Conservation (phyloP, 768 basidiomycete genomes). For the Candolleomyces eurysporus region DNA sequence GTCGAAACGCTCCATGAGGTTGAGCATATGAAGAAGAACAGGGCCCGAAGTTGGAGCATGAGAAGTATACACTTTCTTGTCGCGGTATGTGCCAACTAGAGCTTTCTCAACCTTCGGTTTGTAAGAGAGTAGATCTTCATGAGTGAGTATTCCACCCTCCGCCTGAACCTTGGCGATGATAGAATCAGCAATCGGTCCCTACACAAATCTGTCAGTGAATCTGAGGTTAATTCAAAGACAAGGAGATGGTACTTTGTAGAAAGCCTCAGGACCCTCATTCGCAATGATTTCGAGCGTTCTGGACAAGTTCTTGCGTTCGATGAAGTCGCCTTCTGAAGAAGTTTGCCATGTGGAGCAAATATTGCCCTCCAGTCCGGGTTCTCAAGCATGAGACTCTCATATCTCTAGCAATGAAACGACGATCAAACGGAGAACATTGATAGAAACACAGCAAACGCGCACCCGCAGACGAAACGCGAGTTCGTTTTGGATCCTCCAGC, state of each 20-base stretch:
- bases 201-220: no score
- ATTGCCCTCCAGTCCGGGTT: slow-evolving; percentile 79
- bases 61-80: slow-evolving; percentile 75
- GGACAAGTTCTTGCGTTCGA: slow-evolving; percentile 75
- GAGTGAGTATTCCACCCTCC: slow-evolving; percentile 78
- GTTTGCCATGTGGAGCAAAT: slow-evolving; percentile 73
- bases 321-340: slow-evolving; percentile 73
- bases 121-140: slow-evolving; percentile 78
- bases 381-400: slow-evolving; percentile 48
- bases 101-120: slow-evolving; percentile 69
- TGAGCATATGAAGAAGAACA: slow-evolving; percentile 88
- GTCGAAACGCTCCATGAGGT: slow-evolving; percentile 77
- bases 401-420: slow-evolving; percentile 8
- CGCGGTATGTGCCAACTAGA: no score
- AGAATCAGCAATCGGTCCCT: slow-evolving; percentile 82
- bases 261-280: slow-evolving; percentile 70
- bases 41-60: slow-evolving; percentile 83
- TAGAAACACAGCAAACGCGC: no score
- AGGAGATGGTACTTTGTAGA: slow-evolving; percentile 46
- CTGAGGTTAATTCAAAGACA: no score
- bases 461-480: slow-evolving; percentile 59
- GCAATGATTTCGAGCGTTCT: slow-evolving; percentile 75
- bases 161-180: slow-evolving; percentile 66
- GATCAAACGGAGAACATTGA: no score
- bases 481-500: slow-evolving; percentile 79